phyloP scores from a whole-genome alignment of 768 basidiomycete species.

The Pleurotus ostreatus region DNA sequence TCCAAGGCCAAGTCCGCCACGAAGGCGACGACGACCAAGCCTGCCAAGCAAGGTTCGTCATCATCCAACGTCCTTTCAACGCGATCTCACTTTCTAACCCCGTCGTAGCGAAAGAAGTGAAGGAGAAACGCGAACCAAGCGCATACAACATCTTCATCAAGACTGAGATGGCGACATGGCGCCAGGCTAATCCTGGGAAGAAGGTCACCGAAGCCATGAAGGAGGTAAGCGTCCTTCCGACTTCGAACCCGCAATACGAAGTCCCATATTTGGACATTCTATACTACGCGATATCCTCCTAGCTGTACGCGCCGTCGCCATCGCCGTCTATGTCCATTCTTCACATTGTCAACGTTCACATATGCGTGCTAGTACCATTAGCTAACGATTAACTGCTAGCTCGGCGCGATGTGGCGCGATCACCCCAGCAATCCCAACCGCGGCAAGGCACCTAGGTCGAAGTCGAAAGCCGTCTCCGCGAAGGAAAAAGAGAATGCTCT shows the following conservation, averaged over 20 bases:
- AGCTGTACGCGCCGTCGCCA: neutral
- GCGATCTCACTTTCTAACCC: neutral
- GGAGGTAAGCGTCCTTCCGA: constrained; percentile 22
- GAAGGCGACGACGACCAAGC: neutral
- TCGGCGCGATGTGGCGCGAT: constrained; percentile 52
- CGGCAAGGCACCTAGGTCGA: constrained; percentile 34
- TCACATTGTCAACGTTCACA: neutral
- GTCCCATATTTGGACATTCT: neutral
- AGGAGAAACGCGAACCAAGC: constrained; percentile 47
- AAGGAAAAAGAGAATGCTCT: constrained; percentile 3
- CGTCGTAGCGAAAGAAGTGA: constrained; percentile 22
- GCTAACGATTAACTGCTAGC: constrained; percentile 27
- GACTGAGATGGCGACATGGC: constrained; percentile 54
- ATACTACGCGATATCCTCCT: neutral
- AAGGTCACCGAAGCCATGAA: constrained; percentile 51
- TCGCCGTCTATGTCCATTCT: neutral
- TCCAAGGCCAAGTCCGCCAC: constrained; percentile 8
- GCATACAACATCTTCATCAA: constrained; percentile 59
- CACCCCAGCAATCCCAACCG: constrained; percentile 64
- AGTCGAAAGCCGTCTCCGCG: constrained; percentile 10
- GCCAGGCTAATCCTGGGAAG: constrained; percentile 43
- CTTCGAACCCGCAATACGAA: too few species aligned
- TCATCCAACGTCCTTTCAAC: neutral
- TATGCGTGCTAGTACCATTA: neutral
- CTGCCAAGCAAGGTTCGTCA: constrained; percentile 5